Evolutionary conservation across 305 asterid species (phyloP), one percentile per base, ranked within the genome.

Genomic region (Fraxinus nigra): DNA sequence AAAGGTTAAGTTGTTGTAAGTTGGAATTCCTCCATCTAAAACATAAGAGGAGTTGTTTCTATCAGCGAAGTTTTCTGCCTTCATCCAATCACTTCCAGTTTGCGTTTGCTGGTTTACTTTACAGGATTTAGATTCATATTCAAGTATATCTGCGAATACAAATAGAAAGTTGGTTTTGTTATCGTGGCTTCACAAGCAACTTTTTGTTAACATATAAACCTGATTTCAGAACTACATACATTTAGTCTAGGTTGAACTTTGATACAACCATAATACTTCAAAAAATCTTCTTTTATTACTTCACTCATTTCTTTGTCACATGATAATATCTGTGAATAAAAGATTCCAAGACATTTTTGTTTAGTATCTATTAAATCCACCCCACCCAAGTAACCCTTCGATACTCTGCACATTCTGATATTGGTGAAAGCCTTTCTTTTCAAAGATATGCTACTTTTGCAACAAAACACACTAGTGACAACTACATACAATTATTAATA

Each of bases 341-440:
- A 43, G 14, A 11, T 43, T 43, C 4, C 5, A 2, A 43, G n/a
- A 11, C n/a, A 43, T 43, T 11, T 43, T 43, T 43, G 54, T 43
- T 43, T 43, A 11, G n/a, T 43, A 11, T 43, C n/a, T 11, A 3
- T 43, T 43, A 43, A 43, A 10, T 10, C 51, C 51, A 10, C 51
- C 51, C 16, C 48, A 0, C 51, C 51, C 51, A 40, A 10, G 51
- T 40, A 40, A 40, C 51, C 16, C 51, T 43, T 43, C 51, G 51
- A 10, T 40, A 40, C 51, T 40, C 4, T 10, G 51, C 51, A 40
- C 51, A 40, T 40, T 43, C 54, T 43, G 54, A 43, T 43, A 43
- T 3, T 79, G 43, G 51, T 59, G 59, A 79, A 56, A 26, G 69
- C 76, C 78, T 72, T 11, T 40, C 37, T 32, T 77, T 56, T 77